Base-by-base conservation (phyloP, 2,329 filamentous ascomycete genomes). In the Talaromyces atroroseus region DNA sequence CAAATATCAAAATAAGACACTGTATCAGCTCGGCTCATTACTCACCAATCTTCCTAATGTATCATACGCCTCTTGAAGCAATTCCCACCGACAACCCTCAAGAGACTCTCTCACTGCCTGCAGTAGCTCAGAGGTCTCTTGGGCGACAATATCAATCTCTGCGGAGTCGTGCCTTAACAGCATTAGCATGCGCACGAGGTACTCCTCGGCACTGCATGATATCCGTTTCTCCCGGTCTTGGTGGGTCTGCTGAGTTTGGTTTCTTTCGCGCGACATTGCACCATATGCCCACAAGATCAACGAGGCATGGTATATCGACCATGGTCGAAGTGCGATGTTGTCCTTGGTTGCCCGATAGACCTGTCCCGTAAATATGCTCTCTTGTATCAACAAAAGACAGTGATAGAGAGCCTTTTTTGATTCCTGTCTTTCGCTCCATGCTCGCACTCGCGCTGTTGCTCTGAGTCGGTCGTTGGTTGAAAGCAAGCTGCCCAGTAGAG, bases 241-340 rank as follows among this genome's bases (percentile, higher is more conserved):
- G 1, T 18, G 23, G 40, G 20, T 23, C 2, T 14, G 50, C n/a
- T n/a, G n/a, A n/a, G n/a, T n/a, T n/a, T n/a, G n/a, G 16, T 36
- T 54, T 34, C 49, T 59, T 49, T 48, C 56, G 7, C 52, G 52
- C n/a, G 54, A 49, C 62, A 59, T 64, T 12, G 49, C 60, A 42
- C 64, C 63, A 49, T 62, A 66, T 12, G 61, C 62, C 64, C 65
- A 66, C 20, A 66, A 49, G n/a, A 64, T 61, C 18, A 66, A 48
- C 0, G 62, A 59, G 3, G 65, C 64, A 56, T 64, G 59, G 49
- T 66, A 66, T 18, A 65, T 48, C 34, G 61, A 65, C 65, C 65
- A 66, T 1, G 64, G 63, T 3, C 65, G 61, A 0, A 65, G 54
- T 1, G 63, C 61, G 36, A 66, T 62, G 21, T 65, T 67, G 49